A percentile compares a stretch with the other conserved stretches of the same genome.
Conservation (phyloP, 495 filamentous ascomycete genomes). For the Cercophora newfieldiana region DNA sequence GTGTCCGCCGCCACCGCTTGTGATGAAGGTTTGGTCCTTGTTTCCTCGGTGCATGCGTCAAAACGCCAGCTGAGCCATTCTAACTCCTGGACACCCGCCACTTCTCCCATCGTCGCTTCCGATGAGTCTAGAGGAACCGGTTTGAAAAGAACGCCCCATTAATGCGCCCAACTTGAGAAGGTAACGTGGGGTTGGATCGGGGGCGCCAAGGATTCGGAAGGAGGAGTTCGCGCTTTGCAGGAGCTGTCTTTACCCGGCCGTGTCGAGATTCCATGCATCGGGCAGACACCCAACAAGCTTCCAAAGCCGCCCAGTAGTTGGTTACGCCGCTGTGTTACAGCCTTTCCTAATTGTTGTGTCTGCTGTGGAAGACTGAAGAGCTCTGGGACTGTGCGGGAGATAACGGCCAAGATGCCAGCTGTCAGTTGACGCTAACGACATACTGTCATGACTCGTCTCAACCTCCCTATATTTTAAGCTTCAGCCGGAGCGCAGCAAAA, state of each 20-base stretch:
- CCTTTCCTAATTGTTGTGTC: not conserved
- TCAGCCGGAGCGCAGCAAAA: too few species aligned
- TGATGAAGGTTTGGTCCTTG: not conserved
- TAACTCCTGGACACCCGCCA: not conserved
- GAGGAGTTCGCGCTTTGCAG: not conserved
- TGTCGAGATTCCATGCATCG: not conserved
- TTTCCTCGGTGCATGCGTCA: not conserved
- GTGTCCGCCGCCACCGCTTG: not conserved
- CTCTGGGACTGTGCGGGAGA: too few species aligned
- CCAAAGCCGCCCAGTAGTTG: not conserved
- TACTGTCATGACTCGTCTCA: too few species aligned
- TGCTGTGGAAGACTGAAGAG: too few species aligned
- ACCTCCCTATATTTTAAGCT: too few species aligned
- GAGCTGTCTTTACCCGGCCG: not conserved
- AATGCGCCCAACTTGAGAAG: not conserved
- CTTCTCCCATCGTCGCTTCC: not conserved
- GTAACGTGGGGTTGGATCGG: not conserved
- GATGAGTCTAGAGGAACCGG: not conserved
- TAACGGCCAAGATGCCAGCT: too few species aligned
- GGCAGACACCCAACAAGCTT: not conserved
- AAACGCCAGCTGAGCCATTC: not conserved
- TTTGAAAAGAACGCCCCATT: not conserved
- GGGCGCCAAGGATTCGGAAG: not conserved
- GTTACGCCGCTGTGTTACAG: not conserved
- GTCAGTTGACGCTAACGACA: too few species aligned